Evolutionary conservation across 1,284 basidiomycete species (phyloP), one percentile per base, ranked within the genome.

Genomic region (Trichosporon ovoides): DNA sequence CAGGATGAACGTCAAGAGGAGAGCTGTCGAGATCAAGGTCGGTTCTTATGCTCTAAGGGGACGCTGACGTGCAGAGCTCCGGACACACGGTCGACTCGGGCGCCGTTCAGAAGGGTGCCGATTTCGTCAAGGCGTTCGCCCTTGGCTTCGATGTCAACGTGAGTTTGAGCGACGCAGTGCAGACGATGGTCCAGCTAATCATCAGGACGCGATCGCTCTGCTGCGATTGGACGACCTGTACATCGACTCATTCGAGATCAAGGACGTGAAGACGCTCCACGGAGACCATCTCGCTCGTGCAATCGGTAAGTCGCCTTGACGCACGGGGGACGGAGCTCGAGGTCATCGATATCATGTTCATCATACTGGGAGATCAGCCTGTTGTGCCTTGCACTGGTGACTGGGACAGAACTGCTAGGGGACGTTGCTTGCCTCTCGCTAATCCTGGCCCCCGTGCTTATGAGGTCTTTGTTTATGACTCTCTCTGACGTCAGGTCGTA

Each of bases 201-300:
- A 12, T 0, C 68, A 98, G 89, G 95, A 98, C 70, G 87, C 95
- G 1, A 89, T 98, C 64, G 96, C 95, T 2, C 85, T 98, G 10
- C 83, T 98, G 31, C 85, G 95, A 63, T 79, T 98, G 69, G 95
- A 98, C 73, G 96, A 98, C 75, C 83, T 98, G 14, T 98, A 98
- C 77, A 87, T 98, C 43, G 95, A 98, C 74, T 94, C 93, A 0
- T 98, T 98, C 68, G 92, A 98, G 79, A 94, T 98, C 78, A 98
- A 98, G 77, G 95, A 98, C 69, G 93, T 98, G 59, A 98, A 98
- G 80, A 96, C 92, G 0, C 82, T 98, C 3, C 93, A 97, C 64
- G 95, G 95, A 2, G 96, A 98, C 72, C 96, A 98, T 75, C 81
- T 98, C 12, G 89, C 90, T 16, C 87, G 95, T 65, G 95, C 95